phyloP scores from a whole-genome alignment of 2,329 filamentous ascomycete genomes.

The Cladophialophora carrionii region DNA sequence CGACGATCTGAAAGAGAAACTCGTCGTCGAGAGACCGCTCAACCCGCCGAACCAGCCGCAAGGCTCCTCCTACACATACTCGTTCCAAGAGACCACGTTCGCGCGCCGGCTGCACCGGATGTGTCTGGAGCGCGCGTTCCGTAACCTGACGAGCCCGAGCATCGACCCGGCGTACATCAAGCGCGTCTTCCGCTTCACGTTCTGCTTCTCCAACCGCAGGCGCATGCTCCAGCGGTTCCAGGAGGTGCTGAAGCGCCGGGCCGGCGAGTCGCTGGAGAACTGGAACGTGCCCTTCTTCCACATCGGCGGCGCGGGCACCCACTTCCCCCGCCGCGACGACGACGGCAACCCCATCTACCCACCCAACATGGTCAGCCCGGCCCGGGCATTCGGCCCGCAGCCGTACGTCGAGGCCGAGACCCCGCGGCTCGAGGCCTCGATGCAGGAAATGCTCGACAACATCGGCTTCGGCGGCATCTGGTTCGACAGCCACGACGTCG shows the following conservation, averaged over 20 bases:
- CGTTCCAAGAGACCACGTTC: slow-evolving; percentile 68
- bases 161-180: slow-evolving; percentile 56
- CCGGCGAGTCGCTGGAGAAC: slow-evolving; percentile 59
- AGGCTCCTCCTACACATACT: slow-evolving; percentile 59
- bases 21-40: slow-evolving; percentile 40
- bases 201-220: slow-evolving; percentile 58
- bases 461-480: slow-evolving; percentile 73
- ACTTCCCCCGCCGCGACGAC: slow-evolving; percentile 55
- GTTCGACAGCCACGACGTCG: slow-evolving; percentile 76
- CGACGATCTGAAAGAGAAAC: slow-evolving; percentile 20
- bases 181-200: slow-evolving; percentile 71
- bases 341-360: slow-evolving; percentile 45
- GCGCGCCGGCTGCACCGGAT: slow-evolving; percentile 70
- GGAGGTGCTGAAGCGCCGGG: slow-evolving; percentile 45
- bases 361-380: slow-evolving; percentile 39
- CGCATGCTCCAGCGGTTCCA: slow-evolving; percentile 48
- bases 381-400: slow-evolving; percentile 32
- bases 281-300: slow-evolving; percentile 66
- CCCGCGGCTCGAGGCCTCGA: slow-evolving; percentile 37
- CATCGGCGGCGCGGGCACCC: slow-evolving; percentile 70
- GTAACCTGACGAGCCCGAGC: slow-evolving; percentile 40
- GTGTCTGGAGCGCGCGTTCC: slow-evolving; percentile 65
- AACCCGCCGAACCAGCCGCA: slow-evolving; percentile 17
- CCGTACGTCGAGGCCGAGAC: slow-evolving; percentile 35
- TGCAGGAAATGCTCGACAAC: slow-evolving; percentile 46